These are phyloP conservation scores for Alternaria incomplexa DNA, from an alignment of 2,329 filamentous ascomycete species.

Conservation along the genomic window DNA sequence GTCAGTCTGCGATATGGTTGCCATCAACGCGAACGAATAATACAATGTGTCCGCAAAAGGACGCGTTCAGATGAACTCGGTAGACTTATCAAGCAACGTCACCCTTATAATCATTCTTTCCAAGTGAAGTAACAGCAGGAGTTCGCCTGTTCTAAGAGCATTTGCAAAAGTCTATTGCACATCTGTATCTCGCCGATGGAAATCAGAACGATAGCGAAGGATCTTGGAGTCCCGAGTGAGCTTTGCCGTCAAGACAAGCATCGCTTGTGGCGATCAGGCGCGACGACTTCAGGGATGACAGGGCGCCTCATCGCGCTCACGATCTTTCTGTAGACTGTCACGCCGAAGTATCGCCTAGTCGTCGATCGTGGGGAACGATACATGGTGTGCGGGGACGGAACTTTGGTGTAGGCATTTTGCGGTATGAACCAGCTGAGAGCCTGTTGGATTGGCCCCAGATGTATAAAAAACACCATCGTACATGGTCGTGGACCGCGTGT, in stretches of 20 bases:
- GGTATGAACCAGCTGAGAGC: background rate
- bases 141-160: no score
- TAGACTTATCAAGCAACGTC: no score
- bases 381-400: background rate
- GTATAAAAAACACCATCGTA: background rate
- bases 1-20: no score
- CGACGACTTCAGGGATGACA: background rate
- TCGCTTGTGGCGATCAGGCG: background rate
- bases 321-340: background rate
- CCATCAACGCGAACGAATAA: no score
- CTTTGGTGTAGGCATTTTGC: fast-evolving
- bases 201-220: no score
- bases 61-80: no score
- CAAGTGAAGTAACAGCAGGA: no score
- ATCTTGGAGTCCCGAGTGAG: background rate
- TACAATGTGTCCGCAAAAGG: no score
- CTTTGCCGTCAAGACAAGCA: background rate
- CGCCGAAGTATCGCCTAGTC: background rate
- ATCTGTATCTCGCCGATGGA: no score
- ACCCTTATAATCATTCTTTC: no score
- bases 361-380: background rate
- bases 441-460: background rate
- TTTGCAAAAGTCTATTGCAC: no score
- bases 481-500: background rate
- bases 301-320: background rate